Base-by-base conservation (phyloP, 2,329 filamentous ascomycete species). In the Penicillium brevicompactum region DNA sequence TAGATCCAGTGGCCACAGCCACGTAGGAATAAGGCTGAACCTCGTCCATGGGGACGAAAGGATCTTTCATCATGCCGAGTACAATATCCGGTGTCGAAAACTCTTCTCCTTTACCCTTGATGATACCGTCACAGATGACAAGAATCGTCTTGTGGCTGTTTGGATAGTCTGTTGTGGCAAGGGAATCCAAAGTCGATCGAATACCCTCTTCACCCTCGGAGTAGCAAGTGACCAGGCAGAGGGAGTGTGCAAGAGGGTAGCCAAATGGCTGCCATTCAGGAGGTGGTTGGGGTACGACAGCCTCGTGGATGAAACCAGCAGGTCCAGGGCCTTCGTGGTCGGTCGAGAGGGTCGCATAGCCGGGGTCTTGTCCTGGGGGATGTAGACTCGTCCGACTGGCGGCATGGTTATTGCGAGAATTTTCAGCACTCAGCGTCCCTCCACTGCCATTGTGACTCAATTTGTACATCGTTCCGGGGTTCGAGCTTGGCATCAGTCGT, bases 71-170 rank as follows among this genome's bases (percentile, higher is more conserved):
- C 94, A 99, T 99, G 67, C 86, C 82, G 53, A 99, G 78, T 62
- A 89, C 88, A 64, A 95, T 90, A 11, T 99, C 94, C 1, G 94
- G 94, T 0, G 94, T 99, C 3, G 92, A 90, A 67, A 89, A 79
- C 8, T 82, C 78, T 76, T 99, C 94, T 46, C 95, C 94, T 68
- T 95, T 85, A 63, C 95, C 95, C 78, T 97, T 97, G 80, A 99
- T 96, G 70, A 97, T 85, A 76, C 94, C 94, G 73, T 99, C 94
- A 76, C 94, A 99, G 66, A 99, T 90, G 67, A 97, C 90, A 57
- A 99, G 83, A 65, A 99, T 94, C 27, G 92, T 86, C 77, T 99
- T 99, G 83, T 99, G 95, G 74, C 93, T 97, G 82, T 99, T 99
- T 47, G 94, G 94, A 67, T 99, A 99, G 74, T 99, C 95, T 3